Evolutionary conservation across 257 asterid genomes (phyloP), one percentile per base, ranked within the genome.

Genomic region (Leonotis leonurus): DNA sequence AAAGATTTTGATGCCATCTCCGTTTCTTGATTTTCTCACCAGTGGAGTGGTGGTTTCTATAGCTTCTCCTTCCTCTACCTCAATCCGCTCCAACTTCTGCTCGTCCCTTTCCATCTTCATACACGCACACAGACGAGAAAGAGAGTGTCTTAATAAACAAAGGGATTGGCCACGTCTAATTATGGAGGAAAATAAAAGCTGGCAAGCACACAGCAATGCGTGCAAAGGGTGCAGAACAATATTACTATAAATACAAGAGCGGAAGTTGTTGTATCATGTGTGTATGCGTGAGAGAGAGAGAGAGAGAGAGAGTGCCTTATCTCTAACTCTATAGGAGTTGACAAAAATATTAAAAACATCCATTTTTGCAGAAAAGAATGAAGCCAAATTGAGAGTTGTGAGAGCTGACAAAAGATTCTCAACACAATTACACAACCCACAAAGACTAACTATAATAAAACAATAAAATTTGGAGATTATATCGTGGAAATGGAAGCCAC

Each of bases 31-130:
- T 64, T 68, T 79, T 72, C 92, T 73, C 22, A 58, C 60, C 8
- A 59, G 25, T 58, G 77, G 58, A 44, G 69, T 62, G 5, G 61
- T 20, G 5, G 61, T 20, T 52, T 75, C 89, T 57, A 68, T 81
- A 3, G 60, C 77, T 64, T 69, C 78, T 49, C 74, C 53, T 17
- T 76, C 81, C 73, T 66, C 72, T 67, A 46, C 64, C 65, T 64
- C 80, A 30, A 37, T 67, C 49, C 68, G 69, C 52, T 73, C 85
- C 86, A 78, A 60, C 61, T 65, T 68, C 52, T 57, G 71, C 62
- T 76, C 84, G 54, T 62, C 84, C 26, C 52, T 70, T 39, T 75
- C 90, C 93, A 82, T 87, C 62, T 30, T 56, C 61, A 9, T 60
- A 73, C 71, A 59, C 68, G 54, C 51, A 27, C 63, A 35, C 43